A percentile compares a stretch with the other conserved stretches of the same genome.
These are phyloP conservation scores for Vanrija sp. DNA, from an alignment of 1,284 basidiomycete species.

Conservation along the genomic window DNA sequence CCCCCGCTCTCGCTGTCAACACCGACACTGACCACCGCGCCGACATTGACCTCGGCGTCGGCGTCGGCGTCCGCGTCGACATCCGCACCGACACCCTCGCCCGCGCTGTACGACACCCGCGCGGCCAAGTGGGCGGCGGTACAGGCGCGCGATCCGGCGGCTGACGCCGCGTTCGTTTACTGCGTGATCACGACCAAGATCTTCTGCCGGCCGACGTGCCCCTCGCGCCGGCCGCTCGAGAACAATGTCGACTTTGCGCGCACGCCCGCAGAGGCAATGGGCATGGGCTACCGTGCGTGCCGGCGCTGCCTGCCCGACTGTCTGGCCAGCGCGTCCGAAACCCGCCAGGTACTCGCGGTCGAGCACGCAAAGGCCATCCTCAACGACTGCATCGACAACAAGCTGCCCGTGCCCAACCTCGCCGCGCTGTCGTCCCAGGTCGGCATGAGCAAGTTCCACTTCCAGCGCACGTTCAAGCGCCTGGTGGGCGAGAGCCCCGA, in stretches of 20 bases:
- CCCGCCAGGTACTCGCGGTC: slow-evolving; percentile 2
- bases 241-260: slow-evolving; percentile 2
- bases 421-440: neutral
- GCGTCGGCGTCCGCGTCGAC: too few relatives aligned
- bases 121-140: slow-evolving; percentile 6
- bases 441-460: slow-evolving; percentile 8
- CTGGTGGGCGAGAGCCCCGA: slow-evolving; percentile 4
- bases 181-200: slow-evolving; percentile 6
- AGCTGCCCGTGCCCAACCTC: neutral
- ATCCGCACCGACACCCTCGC: too few relatives aligned
- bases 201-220: slow-evolving; percentile 9
- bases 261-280: neutral
- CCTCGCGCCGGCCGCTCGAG: neutral
- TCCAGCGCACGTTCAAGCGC: slow-evolving; percentile 8
- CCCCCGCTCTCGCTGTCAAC: too few relatives aligned
- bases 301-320: slow-evolving; percentile 9
- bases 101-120: too few relatives aligned
- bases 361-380: slow-evolving; percentile 7
- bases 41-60: too few relatives aligned
- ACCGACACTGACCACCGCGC: too few relatives aligned
- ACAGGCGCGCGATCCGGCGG: slow-evolving; percentile 2
- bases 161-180: slow-evolving; percentile 6
- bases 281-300: slow-evolving; percentile 4
- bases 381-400: slow-evolving; percentile 4
- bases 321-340: slow-evolving; percentile 1